A percentile compares a stretch with the other conserved stretches of the same genome.
Evolutionary conservation across 768 basidiomycete genomes (phyloP).

Genomic region (Pleurotus pulmonarius): DNA sequence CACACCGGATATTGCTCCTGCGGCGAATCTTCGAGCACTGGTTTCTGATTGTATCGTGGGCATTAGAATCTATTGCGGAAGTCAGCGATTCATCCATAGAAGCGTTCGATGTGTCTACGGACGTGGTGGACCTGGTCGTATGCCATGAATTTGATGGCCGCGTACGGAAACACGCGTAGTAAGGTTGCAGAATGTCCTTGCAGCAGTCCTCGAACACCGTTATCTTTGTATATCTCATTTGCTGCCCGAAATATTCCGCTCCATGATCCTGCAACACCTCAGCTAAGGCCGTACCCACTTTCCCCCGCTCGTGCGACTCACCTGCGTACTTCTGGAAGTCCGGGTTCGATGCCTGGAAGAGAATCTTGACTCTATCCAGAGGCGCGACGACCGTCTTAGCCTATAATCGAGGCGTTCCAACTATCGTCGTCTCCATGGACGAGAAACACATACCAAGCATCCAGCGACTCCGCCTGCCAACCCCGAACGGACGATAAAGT

Average conservation of each 20-base stretch:
- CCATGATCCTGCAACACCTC: slow-evolving; percentile 64
- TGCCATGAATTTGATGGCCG: slow-evolving; percentile 94
- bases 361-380: slow-evolving; percentile 95
- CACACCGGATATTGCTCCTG: slow-evolving; percentile 85
- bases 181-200: slow-evolving; percentile 97
- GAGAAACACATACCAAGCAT: slow-evolving; percentile 75
- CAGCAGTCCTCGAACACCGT: slow-evolving; percentile 77
- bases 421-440: slow-evolving; percentile 8
- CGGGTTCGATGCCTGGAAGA: slow-evolving; percentile 95
- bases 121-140: slow-evolving; percentile 88
- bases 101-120: slow-evolving; percentile 14
- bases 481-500: slow-evolving; percentile 74
- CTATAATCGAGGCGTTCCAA: slow-evolving; percentile 33
- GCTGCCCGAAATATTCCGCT: slow-evolving; percentile 80
- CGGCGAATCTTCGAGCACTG: slow-evolving; percentile 72
- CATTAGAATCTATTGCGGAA: slow-evolving; percentile 65
- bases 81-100: too few relatives aligned
- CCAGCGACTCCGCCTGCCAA: slow-evolving; percentile 93
- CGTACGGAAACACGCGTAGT: slow-evolving; percentile 93
- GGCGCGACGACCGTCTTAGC: slow-evolving; percentile 95
- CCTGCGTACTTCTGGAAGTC: slow-evolving; percentile 94
- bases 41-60: slow-evolving; percentile 78
- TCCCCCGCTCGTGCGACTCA: slow-evolving; percentile 26
- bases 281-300: too few relatives aligned
- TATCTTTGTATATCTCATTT: slow-evolving; percentile 60